Conservation (phyloP, 345 rosid genomes). For the Angophora floribunda region DNA sequence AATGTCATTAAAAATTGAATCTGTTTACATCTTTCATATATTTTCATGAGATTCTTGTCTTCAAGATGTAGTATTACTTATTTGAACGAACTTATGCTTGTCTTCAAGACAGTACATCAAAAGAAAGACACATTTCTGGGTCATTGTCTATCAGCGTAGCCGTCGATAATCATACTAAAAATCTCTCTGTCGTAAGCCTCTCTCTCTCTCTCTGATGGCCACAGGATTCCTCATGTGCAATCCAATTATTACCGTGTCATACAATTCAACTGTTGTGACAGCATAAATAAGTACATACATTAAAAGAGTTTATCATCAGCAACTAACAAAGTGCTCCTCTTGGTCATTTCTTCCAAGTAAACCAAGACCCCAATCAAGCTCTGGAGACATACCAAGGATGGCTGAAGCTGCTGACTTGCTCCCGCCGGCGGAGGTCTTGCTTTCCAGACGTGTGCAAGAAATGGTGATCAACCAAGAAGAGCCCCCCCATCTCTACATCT, state of each 20-base stretch:
- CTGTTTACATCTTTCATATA: not conserved
- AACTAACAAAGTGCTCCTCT: not conserved
- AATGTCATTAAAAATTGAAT: not conserved
- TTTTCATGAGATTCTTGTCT: not conserved
- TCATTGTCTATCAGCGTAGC: not conserved
- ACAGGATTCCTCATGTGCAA: not conserved
- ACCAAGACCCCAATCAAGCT: not conserved
- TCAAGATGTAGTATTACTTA: not conserved
- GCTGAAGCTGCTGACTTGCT: not conserved
- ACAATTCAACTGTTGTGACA: not conserved
- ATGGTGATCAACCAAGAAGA: constrained; percentile 17
- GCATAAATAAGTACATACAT: not conserved
- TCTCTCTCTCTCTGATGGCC: not conserved
- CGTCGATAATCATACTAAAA: not conserved
- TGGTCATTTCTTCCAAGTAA: not conserved
- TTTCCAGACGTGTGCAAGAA: constrained; percentile 32
- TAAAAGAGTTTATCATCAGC: not conserved
- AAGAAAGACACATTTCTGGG: not conserved
- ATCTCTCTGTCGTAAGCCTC: not conserved
- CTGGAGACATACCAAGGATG: constrained; percentile 5
- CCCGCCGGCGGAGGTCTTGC: constrained; percentile 12
- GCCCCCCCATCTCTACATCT: constrained; percentile 12
- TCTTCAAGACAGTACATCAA: not conserved
- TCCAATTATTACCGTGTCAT: not conserved
- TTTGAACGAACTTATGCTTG: not conserved